Evolutionary conservation across 2,329 filamentous ascomycete species (phyloP).

Genomic region (Stachybotrys chartarum): DNA sequence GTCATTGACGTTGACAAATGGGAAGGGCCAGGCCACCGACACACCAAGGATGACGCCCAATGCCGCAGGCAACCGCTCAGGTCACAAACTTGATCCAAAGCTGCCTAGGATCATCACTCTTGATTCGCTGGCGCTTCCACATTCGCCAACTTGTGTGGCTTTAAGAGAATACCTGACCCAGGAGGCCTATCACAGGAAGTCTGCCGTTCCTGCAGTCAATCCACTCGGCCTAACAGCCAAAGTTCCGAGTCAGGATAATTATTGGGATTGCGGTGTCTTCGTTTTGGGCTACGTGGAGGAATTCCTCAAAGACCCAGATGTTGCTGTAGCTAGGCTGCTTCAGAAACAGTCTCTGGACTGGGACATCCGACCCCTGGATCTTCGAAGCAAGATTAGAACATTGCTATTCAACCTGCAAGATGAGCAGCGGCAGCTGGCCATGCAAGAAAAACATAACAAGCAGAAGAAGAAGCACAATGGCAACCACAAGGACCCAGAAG

Average conservation of each 20-base stretch:
- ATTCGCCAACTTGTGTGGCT: conserved; percentile 55
- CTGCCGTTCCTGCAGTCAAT: conserved; percentile 28
- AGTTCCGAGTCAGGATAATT: conserved; percentile 77
- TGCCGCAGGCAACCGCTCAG: background rate
- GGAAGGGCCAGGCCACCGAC: background rate
- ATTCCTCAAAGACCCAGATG: conserved; percentile 69
- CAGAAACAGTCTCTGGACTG: conserved; percentile 44
- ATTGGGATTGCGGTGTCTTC: conserved; percentile 83
- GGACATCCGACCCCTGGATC: conserved; percentile 48
- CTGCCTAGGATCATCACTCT: conserved; percentile 74
- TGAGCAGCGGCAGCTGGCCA: conserved; percentile 41
- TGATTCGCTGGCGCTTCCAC: conserved; percentile 69
- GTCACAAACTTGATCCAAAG: conserved; percentile 29
- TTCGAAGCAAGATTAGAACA: conserved; percentile 59
- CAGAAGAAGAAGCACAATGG: conserved; percentile 1
- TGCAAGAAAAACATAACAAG: conserved; percentile 29
- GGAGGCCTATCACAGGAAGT: conserved; percentile 61
- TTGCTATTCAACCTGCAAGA: conserved; percentile 57
- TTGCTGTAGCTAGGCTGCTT: conserved; percentile 61
- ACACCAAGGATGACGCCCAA: background rate
- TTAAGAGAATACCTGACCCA: conserved; percentile 71
- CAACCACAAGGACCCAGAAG: no score
- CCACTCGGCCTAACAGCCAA: conserved; percentile 58
- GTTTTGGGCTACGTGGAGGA: conserved; percentile 77
- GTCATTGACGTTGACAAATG: background rate